phyloP scores from a whole-genome alignment of 140 eudicot genomes.

The Anethum foeniculum region DNA sequence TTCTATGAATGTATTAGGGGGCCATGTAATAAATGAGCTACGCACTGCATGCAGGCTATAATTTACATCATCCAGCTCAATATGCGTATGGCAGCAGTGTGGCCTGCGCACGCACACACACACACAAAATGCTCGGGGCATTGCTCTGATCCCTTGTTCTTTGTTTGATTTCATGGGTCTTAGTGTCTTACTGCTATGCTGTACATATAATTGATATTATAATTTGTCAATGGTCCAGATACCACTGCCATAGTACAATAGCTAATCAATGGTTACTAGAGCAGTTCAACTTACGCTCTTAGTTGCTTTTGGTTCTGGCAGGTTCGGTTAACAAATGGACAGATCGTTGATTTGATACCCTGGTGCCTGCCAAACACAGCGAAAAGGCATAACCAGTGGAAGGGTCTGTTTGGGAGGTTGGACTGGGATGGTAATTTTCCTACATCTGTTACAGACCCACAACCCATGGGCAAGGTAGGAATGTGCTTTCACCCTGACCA shows the following conservation, averaged over 20 bases:
- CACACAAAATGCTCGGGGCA: not conserved
- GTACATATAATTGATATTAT: not conserved
- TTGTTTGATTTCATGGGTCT: not conserved
- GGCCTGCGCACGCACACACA: not conserved
- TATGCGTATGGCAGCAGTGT: not conserved
- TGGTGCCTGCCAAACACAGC: constrained; percentile 61
- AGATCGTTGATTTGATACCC: constrained; percentile 49
- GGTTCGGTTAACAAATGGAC: constrained; percentile 58
- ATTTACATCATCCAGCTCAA: not conserved
- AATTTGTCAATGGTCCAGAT: not conserved
- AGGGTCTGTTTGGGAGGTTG: constrained; percentile 65
- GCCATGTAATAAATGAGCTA: not conserved
- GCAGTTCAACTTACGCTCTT: not conserved
- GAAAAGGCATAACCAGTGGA: constrained; percentile 65
- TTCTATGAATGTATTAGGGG: not conserved
- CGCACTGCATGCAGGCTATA: not conserved
- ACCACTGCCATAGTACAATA: not conserved
- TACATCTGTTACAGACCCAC: constrained; percentile 64
- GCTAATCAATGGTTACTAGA: not conserved
- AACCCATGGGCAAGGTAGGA: constrained; percentile 37
- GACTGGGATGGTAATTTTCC: constrained; percentile 78
- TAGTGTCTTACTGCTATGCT: not conserved
- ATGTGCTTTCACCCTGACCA: constrained; percentile 74
- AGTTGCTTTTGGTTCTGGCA: constrained; percentile 18
- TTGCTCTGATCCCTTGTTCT: not conserved